Percentiles rank a stretch among this genome's conserved stretches.
These are phyloP conservation scores for Aphanomyces astaci DNA, from an alignment of 352 stramenopile genomes.

Conservation along the genomic window DNA sequence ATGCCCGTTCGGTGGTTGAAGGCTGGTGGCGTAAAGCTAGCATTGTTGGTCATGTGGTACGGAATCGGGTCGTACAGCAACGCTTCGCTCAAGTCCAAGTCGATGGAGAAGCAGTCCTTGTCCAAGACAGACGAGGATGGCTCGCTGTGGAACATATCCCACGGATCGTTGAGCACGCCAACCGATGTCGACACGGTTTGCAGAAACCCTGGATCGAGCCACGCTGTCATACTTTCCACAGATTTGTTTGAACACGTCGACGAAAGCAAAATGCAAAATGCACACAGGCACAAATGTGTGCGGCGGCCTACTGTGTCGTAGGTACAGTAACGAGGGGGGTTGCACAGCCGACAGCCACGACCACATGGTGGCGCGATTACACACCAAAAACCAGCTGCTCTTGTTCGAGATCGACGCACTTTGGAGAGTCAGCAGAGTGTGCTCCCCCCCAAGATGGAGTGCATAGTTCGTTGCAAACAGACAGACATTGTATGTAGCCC, in stretches of 20 bases:
- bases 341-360: background rate
- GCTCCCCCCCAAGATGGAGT: background rate
- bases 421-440: background rate
- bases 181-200: too few species aligned
- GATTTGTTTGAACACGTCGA: background rate
- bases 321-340: background rate
- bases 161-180: background rate
- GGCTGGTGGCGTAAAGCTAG: too few species aligned
- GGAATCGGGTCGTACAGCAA: slow-evolving; percentile 11
- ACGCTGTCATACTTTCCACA: background rate
- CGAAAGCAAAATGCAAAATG: background rate
- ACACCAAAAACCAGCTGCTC: background rate
- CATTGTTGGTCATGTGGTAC: background rate
- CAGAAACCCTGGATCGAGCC: background rate
- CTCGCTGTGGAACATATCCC: background rate
- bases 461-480: too few species aligned
- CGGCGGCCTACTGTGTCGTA: background rate
- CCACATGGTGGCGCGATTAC: background rate
- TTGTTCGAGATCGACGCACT: background rate
- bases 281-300: too few species aligned
- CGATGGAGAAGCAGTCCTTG: background rate
- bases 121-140: background rate
- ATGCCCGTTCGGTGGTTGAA: too few species aligned
- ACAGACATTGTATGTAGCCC: too few species aligned
- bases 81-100: background rate